Conservation (phyloP, 2,329 filamentous ascomycete species). For the Nigrograna mackinnonii region DNA sequence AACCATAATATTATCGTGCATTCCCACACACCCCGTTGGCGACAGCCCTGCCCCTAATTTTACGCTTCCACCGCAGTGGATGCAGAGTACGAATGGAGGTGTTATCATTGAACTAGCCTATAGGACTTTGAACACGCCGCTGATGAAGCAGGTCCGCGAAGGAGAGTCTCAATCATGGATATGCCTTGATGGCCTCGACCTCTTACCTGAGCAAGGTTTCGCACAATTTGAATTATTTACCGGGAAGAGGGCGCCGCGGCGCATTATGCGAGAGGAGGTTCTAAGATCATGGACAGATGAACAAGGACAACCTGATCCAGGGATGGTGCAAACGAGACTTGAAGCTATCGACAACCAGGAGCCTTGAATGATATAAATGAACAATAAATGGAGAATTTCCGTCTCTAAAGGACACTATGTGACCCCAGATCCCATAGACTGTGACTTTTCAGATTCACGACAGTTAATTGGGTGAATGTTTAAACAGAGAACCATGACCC, state of each 20-base stretch:
- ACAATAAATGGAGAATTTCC: neutral
- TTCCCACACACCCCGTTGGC: constrained; percentile 70
- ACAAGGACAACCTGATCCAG: constrained; percentile 30
- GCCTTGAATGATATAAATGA: constrained; percentile 14
- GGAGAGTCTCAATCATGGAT: constrained; percentile 70
- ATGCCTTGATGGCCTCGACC: constrained; percentile 73
- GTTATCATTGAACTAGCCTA: constrained; percentile 76
- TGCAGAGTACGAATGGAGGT: constrained; percentile 73
- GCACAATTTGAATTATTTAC: constrained; percentile 84
- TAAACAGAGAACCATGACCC: neutral
- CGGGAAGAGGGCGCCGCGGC: constrained; percentile 70
- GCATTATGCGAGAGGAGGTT: constrained; percentile 71
- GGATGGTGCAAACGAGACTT: constrained; percentile 36
- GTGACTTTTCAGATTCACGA: too few species aligned
- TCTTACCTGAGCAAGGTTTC: constrained; percentile 78
- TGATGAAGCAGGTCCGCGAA: constrained; percentile 68
- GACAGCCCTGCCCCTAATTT: constrained; percentile 70
- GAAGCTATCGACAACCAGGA: constrained; percentile 39
- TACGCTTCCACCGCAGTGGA: constrained; percentile 69
- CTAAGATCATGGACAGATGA: constrained; percentile 40
- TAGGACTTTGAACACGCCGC: constrained; percentile 71
- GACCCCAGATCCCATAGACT: too few species aligned
- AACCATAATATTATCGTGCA: constrained; percentile 76
- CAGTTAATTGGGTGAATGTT: too few species aligned
- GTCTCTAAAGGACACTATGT: too few species aligned